phyloP scores from a whole-genome alignment of 2,329 filamentous ascomycete genomes.

The Fusarium penzigii region DNA sequence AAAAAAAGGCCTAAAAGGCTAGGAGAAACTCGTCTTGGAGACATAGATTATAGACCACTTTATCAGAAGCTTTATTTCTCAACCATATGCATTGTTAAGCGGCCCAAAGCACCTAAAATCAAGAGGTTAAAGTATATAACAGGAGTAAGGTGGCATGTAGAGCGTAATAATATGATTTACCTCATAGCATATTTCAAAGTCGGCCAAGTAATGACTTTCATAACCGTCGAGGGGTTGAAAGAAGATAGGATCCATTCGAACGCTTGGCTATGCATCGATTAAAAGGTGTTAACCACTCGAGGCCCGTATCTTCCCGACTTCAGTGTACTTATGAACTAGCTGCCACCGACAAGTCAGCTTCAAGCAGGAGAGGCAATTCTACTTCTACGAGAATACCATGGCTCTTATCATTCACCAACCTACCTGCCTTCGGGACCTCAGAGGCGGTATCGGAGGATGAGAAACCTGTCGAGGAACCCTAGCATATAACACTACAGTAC shows the following conservation, averaged over 20 bases:
- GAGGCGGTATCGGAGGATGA: too few relatives aligned
- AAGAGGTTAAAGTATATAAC: too few relatives aligned
- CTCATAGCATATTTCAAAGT: constrained; percentile 29
- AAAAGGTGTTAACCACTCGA: constrained; percentile 39
- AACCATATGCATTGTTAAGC: neutral
- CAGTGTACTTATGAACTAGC: too few relatives aligned
- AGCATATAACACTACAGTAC: too few relatives aligned
- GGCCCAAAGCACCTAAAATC: too few relatives aligned
- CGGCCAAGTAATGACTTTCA: constrained; percentile 33
- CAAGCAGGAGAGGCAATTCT: too few relatives aligned
- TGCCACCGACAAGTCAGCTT: too few relatives aligned
- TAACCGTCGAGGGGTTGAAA: constrained; percentile 40
- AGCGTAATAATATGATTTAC: constrained; percentile 36
- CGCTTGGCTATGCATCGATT: constrained; percentile 28
- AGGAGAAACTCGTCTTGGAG: constrained; percentile 1
- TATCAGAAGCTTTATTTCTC: neutral
- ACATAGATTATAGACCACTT: neutral
- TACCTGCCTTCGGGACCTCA: too few relatives aligned
- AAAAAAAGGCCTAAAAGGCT: neutral
- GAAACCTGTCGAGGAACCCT: too few relatives aligned
- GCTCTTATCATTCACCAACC: too few relatives aligned
- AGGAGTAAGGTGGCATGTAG: too few relatives aligned
- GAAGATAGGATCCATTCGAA: constrained; percentile 27
- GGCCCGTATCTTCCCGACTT: constrained; percentile 20
- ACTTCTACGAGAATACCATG: too few relatives aligned